These are phyloP conservation scores for Talaromyces amestolkiae DNA, from an alignment of 2,329 filamentous ascomycete genomes.

Conservation along the genomic window DNA sequence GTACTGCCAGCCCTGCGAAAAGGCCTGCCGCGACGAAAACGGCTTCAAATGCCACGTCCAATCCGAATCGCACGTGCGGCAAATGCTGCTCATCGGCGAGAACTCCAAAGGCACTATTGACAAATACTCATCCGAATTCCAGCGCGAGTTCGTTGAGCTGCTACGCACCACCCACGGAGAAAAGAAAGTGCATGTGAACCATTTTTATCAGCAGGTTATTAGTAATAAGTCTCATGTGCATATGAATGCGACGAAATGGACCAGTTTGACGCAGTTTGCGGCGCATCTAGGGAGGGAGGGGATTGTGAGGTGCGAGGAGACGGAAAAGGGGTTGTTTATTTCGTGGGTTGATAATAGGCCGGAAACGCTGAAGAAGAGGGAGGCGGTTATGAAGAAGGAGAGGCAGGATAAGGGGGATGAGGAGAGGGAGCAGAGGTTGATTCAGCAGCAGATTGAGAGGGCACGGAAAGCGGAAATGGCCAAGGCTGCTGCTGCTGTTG, in stretches of 20 bases:
- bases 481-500: conserved; percentile 7
- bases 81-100: conserved; percentile 83
- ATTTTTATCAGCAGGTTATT: conserved; percentile 95
- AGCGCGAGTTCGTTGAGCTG: conserved; percentile 72
- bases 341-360: conserved; percentile 90
- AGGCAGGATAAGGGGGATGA: conserved; percentile 87
- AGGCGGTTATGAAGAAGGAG: conserved; percentile 79
- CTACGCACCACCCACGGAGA: conserved; percentile 83
- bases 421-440: conserved; percentile 77
- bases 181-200: conserved; percentile 83
- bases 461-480: conserved; percentile 59
- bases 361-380: conserved; percentile 74
- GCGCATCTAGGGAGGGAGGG: conserved; percentile 83
- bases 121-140: conserved; percentile 77
- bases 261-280: conserved; percentile 82
- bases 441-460: conserved; percentile 77
- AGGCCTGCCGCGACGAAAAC: conserved; percentile 79
- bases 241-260: conserved; percentile 92
- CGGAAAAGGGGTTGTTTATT: conserved; percentile 77
- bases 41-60: conserved; percentile 84
- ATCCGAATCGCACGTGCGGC: conserved; percentile 81
- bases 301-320: conserved; percentile 86
- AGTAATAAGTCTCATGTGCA: conserved; percentile 78
- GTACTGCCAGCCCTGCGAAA: conserved; percentile 72
- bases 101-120: conserved; percentile 81